Evolutionary conservation across 2,329 filamentous ascomycete genomes (phyloP).

Genomic region (Apiospora koreana): DNA sequence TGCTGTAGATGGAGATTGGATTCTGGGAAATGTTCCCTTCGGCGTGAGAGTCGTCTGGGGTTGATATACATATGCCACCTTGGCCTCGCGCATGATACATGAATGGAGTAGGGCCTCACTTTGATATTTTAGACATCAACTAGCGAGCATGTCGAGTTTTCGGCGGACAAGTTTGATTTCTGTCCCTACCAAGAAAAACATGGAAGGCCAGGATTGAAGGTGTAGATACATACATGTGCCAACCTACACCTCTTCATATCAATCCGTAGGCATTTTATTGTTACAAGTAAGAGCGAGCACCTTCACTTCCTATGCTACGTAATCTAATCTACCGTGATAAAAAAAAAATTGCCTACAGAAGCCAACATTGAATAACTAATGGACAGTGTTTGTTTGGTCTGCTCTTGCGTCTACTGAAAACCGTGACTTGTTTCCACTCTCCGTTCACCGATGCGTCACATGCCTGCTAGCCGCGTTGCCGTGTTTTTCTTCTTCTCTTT

Average conservation of each 20-base stretch:
- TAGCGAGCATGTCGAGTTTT: neutral
- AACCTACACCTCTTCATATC: too few relatives aligned
- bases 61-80: neutral
- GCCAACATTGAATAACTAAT: neutral
- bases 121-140: neutral
- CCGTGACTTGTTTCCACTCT: neutral
- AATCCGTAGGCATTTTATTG: neutral
- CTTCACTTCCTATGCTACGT: too few relatives aligned
- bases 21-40: constrained; percentile 57
- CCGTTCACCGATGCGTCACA: neutral
- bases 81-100: neutral
- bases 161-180: too few relatives aligned
- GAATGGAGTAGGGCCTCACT: neutral
- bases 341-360: too few relatives aligned
- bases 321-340: too few relatives aligned
- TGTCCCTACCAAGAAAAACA: too few relatives aligned
- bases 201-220: neutral
- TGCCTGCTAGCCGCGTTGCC: neutral
- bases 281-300: too few relatives aligned
- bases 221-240: too few relatives aligned
- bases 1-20: constrained; percentile 51
- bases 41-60: constrained; percentile 9
- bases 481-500: neutral
- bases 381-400: neutral
- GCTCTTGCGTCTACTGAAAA: neutral